Base-by-base conservation (phyloP, 202 grass and related monocot species). In the Cymbopogon flexuosus region DNA sequence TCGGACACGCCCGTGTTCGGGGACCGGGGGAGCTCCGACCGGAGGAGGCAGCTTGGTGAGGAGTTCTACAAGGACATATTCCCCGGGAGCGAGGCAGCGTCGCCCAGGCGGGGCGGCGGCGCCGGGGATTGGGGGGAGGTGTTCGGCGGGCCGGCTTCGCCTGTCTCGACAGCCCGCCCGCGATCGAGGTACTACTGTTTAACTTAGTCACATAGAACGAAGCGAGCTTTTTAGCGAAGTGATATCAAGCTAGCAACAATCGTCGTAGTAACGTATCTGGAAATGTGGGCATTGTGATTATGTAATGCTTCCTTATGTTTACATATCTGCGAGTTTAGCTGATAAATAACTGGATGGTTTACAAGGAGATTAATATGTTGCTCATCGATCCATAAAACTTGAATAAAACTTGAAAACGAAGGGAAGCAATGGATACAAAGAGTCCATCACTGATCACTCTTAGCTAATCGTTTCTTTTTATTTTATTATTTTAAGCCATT, bases 51-150 rank as follows among this genome's bases (percentile, higher is more conserved):
- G 27, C 78, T 65, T n/a, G 88, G 88, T 5, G 84, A 90, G 42
- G 90, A 99, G 49, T 99, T 99, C 80, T 99, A 85, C 69, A 91
- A 47, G 42, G 96, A 99, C 46, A 95, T 99, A 74, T 99, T 95
- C 81, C 77, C 85, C 27, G 90, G 87, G 31, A 83, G 47, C 76
- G 92, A 99, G 81, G 87, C 90, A 2, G 16, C 56, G 21, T 91
- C 86, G 31, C 90, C 87, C 24, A 93, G 79, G 77, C 65, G 54
- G 65, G 33, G 41, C 46, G 33, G 41, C 54, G 68, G 33, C 9
- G 29, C 73, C 31, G 87, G 65, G 27, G 90, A 91, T 57, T 77
- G 79, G 31, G 88, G 63, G 2, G 89, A 91, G 65, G 82, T 87
- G 2, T 87, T 95, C 1, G 87, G 83, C 52, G 87, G 71, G 37